Conservation (phyloP, 306 rosid species). For the Vachellia collinsii region DNA sequence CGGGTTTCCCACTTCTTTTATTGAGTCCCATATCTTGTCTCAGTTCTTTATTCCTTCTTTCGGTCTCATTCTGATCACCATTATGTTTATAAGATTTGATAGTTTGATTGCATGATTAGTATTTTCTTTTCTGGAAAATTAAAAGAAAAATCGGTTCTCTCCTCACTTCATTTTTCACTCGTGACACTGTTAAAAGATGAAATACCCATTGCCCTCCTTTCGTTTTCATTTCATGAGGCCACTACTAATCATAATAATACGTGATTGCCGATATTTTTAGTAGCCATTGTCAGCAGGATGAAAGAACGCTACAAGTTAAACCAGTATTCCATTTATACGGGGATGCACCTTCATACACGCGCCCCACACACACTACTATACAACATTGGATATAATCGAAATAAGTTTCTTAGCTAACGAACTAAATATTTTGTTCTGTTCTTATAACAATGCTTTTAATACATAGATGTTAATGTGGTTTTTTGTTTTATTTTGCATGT, state of each 20-base stretch:
- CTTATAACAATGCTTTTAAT: neutral
- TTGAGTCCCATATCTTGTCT: neutral
- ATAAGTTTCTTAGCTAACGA: neutral
- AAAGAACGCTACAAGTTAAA: neutral
- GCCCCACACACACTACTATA: neutral
- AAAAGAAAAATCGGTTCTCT: neutral
- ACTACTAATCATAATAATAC: neutral
- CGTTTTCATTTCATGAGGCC: neutral
- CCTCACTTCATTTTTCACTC: neutral
- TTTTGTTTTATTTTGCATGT: slow-evolving; percentile 2
- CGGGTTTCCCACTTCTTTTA: slow-evolving; percentile 28
- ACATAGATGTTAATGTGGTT: slow-evolving; percentile 22
- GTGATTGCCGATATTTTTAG: neutral
- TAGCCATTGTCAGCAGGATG: neutral
- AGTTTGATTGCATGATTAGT: slow-evolving; percentile 17
- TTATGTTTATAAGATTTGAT: neutral
- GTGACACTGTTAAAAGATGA: neutral
- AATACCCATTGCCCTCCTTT: neutral
- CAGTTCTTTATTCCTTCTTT: neutral
- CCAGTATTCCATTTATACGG: neutral
- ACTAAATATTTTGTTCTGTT: neutral
- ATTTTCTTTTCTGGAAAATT: slow-evolving; percentile 28
- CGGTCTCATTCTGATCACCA: neutral
- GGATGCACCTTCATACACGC: neutral
- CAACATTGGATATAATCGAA: neutral